Base-by-base conservation (phyloP, 345 rosid species). In the Populus alba region DNA sequence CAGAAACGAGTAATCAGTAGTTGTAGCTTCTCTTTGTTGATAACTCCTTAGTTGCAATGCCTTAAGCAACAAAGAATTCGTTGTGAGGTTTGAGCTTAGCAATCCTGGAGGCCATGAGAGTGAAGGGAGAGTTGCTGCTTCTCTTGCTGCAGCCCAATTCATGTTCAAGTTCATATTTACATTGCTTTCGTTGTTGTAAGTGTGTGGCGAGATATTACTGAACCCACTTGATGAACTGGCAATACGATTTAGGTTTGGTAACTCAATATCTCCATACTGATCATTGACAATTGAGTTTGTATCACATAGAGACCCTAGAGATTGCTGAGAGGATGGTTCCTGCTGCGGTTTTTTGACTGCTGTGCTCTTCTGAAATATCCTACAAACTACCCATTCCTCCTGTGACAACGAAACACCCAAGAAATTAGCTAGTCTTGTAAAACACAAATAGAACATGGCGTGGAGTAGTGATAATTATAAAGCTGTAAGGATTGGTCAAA, bases 331-430 rank as follows among this genome's bases (percentile, higher is more conserved):
- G 25, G 94, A 87, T 81, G 83, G 86, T 47, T 86, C 73, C 61
- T 86, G 89, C 51, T 87, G 95, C 66, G 87, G 91, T 74, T 85
- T 88, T 79, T 89, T 96, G 65, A 78, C 88, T 47, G 83, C 84
- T 59, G 88, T 49, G 76, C 84, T 90, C 85, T 94, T 94, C 66
- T 92, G 82, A 73, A 94, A 94, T 17, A 94, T 86, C 82, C 98
- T 89, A 81, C 93, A 91, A 25, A 94, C 94, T 61, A 91, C 98
- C 98, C 98, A 94, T 86, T 94, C 97, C 73, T 92, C 97, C 98
- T 94, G 88, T 17, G 53, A 11, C n/a, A 38, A 29, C 22, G 22
- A 43, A 33, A 16, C 39, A 35, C 22, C 76, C 39, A 20, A 5
- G 45, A 22, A 74, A 73, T 38, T 5, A 71, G 43, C 9, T 47